A percentile compares a stretch with the other conserved stretches of the same genome.
These are phyloP conservation scores for Cercophora samala DNA, from an alignment of 495 filamentous ascomycete species.

Conservation along the genomic window DNA sequence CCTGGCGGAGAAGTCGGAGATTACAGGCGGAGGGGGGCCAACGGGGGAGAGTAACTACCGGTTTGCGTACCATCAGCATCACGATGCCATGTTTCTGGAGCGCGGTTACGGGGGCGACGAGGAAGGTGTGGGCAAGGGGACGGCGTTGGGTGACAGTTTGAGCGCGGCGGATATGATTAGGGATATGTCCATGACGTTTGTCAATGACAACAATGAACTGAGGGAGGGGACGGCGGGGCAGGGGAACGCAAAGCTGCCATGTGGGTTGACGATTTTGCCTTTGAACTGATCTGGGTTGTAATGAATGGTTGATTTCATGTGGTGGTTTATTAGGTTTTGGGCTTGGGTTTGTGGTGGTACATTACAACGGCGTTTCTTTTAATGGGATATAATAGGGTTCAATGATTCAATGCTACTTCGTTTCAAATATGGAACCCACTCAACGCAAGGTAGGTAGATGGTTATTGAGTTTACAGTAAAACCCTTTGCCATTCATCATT, in stretches of 20 bases:
- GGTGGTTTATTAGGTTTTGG: not conserved
- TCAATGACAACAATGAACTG: constrained; percentile 23
- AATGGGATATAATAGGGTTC: not conserved
- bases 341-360: not conserved
- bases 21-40: not conserved
- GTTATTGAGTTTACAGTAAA: not conserved
- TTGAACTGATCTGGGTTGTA: constrained; percentile 18
- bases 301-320: not conserved
- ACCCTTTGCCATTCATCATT: not conserved
- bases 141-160: constrained; percentile 22
- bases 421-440: too few relatives aligned
- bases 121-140: not conserved
- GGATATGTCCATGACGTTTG: constrained; percentile 31
- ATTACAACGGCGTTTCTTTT: not conserved
- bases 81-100: not conserved
- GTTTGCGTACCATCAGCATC: not conserved
- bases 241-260: constrained; percentile 29
- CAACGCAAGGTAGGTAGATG: too few relatives aligned
- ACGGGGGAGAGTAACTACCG: not conserved
- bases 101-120: not conserved
- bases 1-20: constrained; percentile 14
- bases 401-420: too few relatives aligned
- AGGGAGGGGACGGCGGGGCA: constrained; percentile 6
- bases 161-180: constrained; percentile 15
- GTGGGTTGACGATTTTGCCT: constrained; percentile 31